Base-by-base conservation (phyloP, 2,329 filamentous ascomycete genomes). In the Fusarium metavorans region DNA sequence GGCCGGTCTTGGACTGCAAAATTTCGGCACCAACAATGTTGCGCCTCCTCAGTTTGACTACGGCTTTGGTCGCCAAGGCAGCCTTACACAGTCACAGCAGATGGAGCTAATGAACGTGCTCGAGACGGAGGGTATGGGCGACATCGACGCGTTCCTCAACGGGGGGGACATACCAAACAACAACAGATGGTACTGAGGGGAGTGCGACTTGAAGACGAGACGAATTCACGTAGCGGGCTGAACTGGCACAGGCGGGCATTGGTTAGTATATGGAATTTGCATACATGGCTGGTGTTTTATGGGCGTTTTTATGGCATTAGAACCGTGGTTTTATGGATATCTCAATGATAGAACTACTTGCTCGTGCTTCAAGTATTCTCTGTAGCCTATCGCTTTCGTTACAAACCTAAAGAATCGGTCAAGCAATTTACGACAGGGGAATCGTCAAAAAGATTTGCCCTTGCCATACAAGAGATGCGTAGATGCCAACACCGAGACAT, bases 101-200 rank as follows among this genome's bases (percentile, higher is more conserved):
- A 84, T 92, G 72, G 94, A 97, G 84, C 85, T 97, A 41, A 95
- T 97, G 93, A 91, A 92, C 65, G 91, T 92, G 58, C 87, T 97
- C 37, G 93, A 97, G 81, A 93, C 86, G 76, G 89, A 92, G 74
- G 91, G 91, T 1, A 84, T 92, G 80, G 85, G 84, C 30, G 90
- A 92, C 60, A 92, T 92, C 76, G 88, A 92, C 73, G 86, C 86
- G 16, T 90, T 91, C 66, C 82, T 92, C 75, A 90, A 84, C 83
- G 83, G 79, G 3, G 79, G 75, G 1, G 68, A 73, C 13, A 72
- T 83, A 67, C 63, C 79, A 5, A 81, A 79, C 60, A 75, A 73
- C 9, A 78, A 76, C 11, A 77, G 76, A 59, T 84, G 83, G 82
- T 84, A 80, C 54, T 83, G 65, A 73, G 60, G 32, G 30, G 30